phyloP scores from a whole-genome alignment of 2,329 filamentous ascomycete genomes.

The Exophiala sideris region DNA sequence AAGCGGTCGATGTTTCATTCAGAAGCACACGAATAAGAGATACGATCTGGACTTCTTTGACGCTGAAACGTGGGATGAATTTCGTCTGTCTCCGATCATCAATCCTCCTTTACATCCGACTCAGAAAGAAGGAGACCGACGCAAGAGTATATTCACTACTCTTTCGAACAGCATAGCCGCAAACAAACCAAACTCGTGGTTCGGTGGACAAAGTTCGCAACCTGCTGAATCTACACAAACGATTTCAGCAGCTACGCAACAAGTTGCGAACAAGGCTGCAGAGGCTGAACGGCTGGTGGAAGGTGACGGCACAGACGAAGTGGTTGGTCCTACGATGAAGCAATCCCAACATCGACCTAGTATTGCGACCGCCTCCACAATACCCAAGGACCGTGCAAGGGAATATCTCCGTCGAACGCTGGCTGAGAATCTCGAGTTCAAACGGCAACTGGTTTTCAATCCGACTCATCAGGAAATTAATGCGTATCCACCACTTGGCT shows the following conservation, averaged over 20 bases:
- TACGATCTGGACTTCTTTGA: slow-evolving; percentile 84
- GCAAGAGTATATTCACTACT: slow-evolving; percentile 42
- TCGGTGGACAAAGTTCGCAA: slow-evolving; percentile 4
- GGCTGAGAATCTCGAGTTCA: slow-evolving; percentile 68
- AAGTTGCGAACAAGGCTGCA: slow-evolving; percentile 27
- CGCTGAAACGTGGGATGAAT: slow-evolving; percentile 72
- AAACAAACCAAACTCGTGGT: slow-evolving; percentile 15
- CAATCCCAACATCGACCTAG: slow-evolving; percentile 30
- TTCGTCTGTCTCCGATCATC: slow-evolving; percentile 74
- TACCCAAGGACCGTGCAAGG: slow-evolving; percentile 54
- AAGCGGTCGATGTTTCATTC: slow-evolving; percentile 81
- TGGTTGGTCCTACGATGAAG: slow-evolving; percentile 20
- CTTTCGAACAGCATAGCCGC: slow-evolving; percentile 46
- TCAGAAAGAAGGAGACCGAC: slow-evolving; percentile 33
- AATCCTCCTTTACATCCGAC: slow-evolving; percentile 53
- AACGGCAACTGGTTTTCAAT: slow-evolving; percentile 65
- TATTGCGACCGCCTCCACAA: slow-evolving; percentile 41
- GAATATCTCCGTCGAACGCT: slow-evolving; percentile 75
- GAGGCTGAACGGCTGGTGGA: slow-evolving; percentile 22
- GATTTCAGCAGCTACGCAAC: slow-evolving; percentile 31
- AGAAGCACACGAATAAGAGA: slow-evolving; percentile 74
- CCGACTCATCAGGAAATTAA: slow-evolving; percentile 62
- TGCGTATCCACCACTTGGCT: slow-evolving; percentile 72
- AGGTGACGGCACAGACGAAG: slow-evolving; percentile 16
- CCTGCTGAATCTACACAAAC: slow-evolving; percentile 6